Evolutionary conservation across 73 alveolate genomes (phyloP).

Genomic region (Loxodes magnus): DNA sequence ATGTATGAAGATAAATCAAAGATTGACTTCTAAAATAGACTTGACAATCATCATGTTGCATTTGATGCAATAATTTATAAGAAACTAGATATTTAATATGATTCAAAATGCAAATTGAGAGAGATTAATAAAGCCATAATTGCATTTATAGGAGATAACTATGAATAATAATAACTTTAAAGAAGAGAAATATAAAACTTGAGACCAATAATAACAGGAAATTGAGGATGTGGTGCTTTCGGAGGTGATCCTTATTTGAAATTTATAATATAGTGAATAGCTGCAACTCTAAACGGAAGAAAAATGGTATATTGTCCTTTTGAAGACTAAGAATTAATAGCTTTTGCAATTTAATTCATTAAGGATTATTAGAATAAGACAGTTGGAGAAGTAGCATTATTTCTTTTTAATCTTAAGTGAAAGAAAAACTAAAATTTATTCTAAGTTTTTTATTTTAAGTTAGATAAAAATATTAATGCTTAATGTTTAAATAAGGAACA

Average conservation of each 20-base stretch:
- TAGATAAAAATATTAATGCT: too few species aligned
- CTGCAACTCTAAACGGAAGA: slow-evolving; percentile 46
- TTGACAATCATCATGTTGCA: slow-evolving; percentile 30
- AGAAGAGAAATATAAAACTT: not conserved
- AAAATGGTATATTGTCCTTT: too few species aligned
- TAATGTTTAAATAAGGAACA: too few species aligned
- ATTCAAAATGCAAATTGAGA: slow-evolving; percentile 21
- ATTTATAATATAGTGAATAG: slow-evolving; percentile 52
- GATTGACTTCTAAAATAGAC: slow-evolving; percentile 9
- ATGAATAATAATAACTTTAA: not conserved
- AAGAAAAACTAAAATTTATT: too few species aligned
- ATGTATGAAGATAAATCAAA: too few species aligned
- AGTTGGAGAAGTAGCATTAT: too few species aligned
- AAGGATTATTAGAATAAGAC: too few species aligned
- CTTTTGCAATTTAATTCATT: too few species aligned
- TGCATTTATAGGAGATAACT: slow-evolving; percentile 18
- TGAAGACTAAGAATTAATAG: too few species aligned
- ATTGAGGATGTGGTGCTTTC: slow-evolving; percentile 81
- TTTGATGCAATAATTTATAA: slow-evolving; percentile 44
- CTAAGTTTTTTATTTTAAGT: too few species aligned
- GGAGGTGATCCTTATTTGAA: slow-evolving; percentile 56
- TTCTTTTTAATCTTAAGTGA: too few species aligned
- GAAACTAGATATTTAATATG: slow-evolving; percentile 9
- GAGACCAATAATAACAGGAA: slow-evolving; percentile 50
- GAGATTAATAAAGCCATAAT: slow-evolving; percentile 53